phyloP scores from a whole-genome alignment of 2,329 filamentous ascomycete genomes.

The Endocalyx cinctus region DNA sequence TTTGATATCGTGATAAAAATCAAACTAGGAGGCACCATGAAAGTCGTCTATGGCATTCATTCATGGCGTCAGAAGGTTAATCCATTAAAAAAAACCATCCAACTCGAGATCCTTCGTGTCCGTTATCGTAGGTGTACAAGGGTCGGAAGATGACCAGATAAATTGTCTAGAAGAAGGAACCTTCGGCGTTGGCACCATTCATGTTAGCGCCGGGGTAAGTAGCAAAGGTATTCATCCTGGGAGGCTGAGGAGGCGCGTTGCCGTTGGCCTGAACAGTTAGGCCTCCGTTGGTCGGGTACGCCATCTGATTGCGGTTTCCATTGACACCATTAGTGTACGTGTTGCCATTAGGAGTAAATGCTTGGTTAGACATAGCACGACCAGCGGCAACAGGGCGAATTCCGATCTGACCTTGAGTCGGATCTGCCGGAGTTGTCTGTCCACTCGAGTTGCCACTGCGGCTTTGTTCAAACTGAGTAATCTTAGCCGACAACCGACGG shows the following conservation, averaged over 20 bases:
- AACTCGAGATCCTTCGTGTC: too few species aligned
- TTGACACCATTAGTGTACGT: constrained; percentile 30
- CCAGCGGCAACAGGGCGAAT: constrained; percentile 39
- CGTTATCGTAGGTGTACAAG: too few species aligned
- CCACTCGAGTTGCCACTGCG: constrained; percentile 42
- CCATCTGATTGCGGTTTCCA: constrained; percentile 26
- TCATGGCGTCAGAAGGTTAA: too few species aligned
- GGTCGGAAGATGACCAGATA: too few species aligned
- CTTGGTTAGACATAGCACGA: constrained; percentile 38
- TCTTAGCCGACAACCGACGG: constrained; percentile 87
- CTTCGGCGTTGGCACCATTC: constrained; percentile 13
- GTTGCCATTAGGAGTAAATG: constrained; percentile 30
- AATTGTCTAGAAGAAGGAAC: constrained; percentile 26
- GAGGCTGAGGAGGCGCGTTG: constrained; percentile 23
- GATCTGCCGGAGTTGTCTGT: constrained; percentile 48
- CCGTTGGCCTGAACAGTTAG: constrained; percentile 25
- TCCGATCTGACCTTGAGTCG: constrained; percentile 50
- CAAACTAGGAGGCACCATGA: too few species aligned
- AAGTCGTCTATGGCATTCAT: too few species aligned
- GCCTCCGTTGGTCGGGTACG: constrained; percentile 28
- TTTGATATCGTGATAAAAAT: too few species aligned
- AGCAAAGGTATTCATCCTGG: constrained; percentile 22
- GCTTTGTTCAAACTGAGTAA: constrained; percentile 53
- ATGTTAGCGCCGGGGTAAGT: constrained; percentile 22
- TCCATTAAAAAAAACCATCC: too few species aligned